A percentile compares a stretch with the other conserved stretches of the same genome.
phyloP scores from a whole-genome alignment of 305 asterid genomes.

The Rubia occidens region DNA sequence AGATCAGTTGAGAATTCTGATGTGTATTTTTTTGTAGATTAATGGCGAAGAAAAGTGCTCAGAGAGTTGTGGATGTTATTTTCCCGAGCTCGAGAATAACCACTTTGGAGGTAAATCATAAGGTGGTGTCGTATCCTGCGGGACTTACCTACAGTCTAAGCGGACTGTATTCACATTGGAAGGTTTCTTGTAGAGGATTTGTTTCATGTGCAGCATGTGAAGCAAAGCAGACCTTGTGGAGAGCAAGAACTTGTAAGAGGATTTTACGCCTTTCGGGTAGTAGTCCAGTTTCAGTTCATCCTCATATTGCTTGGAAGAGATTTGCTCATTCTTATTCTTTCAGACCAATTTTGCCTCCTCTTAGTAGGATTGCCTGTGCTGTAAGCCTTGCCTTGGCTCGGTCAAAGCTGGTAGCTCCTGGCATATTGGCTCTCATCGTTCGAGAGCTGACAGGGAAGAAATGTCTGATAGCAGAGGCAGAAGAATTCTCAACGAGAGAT shows the following conservation, averaged over 20 bases:
- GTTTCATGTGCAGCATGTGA: conserved; percentile 28
- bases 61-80: conserved; percentile 34
- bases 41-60: conserved; percentile 36
- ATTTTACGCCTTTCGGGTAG: conserved; percentile 26
- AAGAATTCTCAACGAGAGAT: conserved; percentile 42
- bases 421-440: conserved; percentile 54
- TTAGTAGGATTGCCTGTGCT: conserved; percentile 59
- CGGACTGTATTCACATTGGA: conserved; percentile 30
- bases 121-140: conserved; percentile 20
- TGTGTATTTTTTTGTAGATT: conserved; percentile 27
- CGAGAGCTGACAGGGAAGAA: conserved; percentile 52
- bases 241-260: conserved; percentile 23
- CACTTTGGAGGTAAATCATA: conserved; percentile 25
- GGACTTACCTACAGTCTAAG: conserved; percentile 26
- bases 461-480: conserved; percentile 47
- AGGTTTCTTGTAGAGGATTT: conserved; percentile 32
- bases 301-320: conserved; percentile 59
- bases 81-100: conserved; percentile 27
- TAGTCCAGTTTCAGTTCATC: conserved; percentile 33
- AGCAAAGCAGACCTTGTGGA: conserved; percentile 35
- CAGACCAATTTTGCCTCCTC: conserved; percentile 41
- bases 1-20: conserved; percentile 6
- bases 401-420: conserved; percentile 73
- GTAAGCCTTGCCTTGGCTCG: conserved; percentile 69
- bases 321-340: conserved; percentile 46